Conservation (phyloP, 139 green algal species). For the Asterochloris sp. region DNA sequence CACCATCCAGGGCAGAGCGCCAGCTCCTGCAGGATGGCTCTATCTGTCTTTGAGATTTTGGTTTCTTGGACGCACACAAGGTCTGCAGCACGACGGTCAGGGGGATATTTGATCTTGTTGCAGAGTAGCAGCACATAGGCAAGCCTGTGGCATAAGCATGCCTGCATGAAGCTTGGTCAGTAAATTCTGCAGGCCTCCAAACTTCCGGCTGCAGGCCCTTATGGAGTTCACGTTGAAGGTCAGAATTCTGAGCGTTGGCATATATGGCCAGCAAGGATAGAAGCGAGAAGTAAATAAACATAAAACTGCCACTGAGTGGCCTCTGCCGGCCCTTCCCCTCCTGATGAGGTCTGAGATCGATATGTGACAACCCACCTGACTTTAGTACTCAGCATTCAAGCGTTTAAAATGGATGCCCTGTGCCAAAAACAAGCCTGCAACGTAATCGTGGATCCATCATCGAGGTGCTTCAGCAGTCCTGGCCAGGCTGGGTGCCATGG, state of each 20-base stretch:
- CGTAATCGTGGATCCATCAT: no score
- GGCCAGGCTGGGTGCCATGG: no score
- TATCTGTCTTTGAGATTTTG: constrained; percentile 44
- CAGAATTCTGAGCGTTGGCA: constrained; percentile 17
- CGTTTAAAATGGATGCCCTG: no score
- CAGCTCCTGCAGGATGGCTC: constrained; percentile 28
- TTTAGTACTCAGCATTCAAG: no score
- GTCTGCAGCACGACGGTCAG: constrained; percentile 13
- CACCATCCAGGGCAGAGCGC: constrained; percentile 50
- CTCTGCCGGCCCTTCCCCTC: no score
- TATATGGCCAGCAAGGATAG: not conserved
- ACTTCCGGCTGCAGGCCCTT: constrained; percentile 18
- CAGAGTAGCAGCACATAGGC: not conserved
- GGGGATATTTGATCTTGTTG: not conserved
- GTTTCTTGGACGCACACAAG: constrained; percentile 55
- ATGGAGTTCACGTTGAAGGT: constrained; percentile 37
- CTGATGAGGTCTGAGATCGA: no score
- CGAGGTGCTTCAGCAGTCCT: no score
- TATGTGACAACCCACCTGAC: no score
- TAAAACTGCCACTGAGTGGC: no score
- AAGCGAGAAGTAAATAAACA: not conserved
- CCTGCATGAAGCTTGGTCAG: constrained; percentile 16
- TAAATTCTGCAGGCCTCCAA: constrained; percentile 3
- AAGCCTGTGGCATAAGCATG: not conserved
- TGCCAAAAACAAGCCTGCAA: no score